Conservation (phyloP, 176 grass and related monocot species). For the Rhynchospora tenuis region DNA sequence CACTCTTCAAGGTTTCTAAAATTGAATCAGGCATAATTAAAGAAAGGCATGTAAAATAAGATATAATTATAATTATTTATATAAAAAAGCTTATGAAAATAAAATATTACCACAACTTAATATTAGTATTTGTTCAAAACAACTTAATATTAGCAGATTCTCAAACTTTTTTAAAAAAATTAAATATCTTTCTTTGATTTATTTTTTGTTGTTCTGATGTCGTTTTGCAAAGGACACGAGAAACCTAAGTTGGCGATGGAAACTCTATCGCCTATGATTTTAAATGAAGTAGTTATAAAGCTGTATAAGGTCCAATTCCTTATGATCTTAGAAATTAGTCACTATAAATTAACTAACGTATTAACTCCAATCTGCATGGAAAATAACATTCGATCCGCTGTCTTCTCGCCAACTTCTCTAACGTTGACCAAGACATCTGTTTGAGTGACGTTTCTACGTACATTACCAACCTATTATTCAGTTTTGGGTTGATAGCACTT, state of each 20-base stretch:
- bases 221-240: not conserved
- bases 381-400: conserved; percentile 2
- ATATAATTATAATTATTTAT: no score
- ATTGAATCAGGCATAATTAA: no score
- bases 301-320: no score
- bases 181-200: not conserved
- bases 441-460: not conserved
- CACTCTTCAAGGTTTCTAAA: no score
- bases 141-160: not conserved
- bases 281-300: not conserved
- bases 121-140: no score
- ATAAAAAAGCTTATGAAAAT: no score
- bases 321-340: not conserved
- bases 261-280: not conserved
- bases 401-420: not conserved
- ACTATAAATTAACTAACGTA: not conserved
- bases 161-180: not conserved
- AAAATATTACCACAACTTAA: no score
- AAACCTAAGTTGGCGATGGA: not conserved
- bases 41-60: no score
- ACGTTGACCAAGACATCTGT: not conserved
- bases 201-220: not conserved
- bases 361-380: conserved; percentile 4
- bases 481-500: not conserved
- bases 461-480: not conserved